Base-by-base conservation (phyloP, 163 green algal species). In the Smithsoniella earleae region DNA sequence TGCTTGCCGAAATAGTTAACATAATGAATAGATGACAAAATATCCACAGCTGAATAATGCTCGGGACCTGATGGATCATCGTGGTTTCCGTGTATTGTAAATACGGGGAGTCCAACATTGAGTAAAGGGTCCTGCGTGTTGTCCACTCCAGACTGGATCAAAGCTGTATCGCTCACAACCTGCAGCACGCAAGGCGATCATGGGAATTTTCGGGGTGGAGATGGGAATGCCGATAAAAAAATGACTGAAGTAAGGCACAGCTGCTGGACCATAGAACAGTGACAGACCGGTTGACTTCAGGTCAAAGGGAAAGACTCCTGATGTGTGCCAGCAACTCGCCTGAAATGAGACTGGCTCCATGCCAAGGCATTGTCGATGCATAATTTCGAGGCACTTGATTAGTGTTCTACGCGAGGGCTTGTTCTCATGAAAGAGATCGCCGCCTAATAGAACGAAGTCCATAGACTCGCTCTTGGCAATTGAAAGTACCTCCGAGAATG, bases 1-100 rank as follows among this genome's bases (percentile, higher is more conserved):
- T 69, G 58, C 58, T 98, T 98, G 37, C 94, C 94, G 85, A 98
- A 99, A 86, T 99, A 99, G 84, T 99, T 98, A 72, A 98, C 84
- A 4, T 98, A 83, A 45, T 85, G 84, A 66, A 78, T 85, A n/a
- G 82, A 82, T 22, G 89, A 88, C 16, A 98, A 81, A 46, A 98
- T 87, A 82, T 98, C 93, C 34, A 99, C 88, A 0, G 94, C 92
- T 31, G 85, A 95, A 34, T 97, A 80, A 78, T 95, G 95, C 74
- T 96, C 88, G 0, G 77, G 64, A 27, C 84, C 90, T 1, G 84
- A 79, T 25, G 94, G 92, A 76, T 98, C 92, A 79, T 99, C 94
- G 83, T 99, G 94, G 81, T 99, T 99, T 73, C 94, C 91, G 76
- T 99, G 94, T 75, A 99, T 97, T 33, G 87, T 96, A 81, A 99